Evolutionary conservation across 208 protist genomes (phyloP), one percentile per base, ranked within the genome.

Genomic region (Phytomonas sp.): DNA sequence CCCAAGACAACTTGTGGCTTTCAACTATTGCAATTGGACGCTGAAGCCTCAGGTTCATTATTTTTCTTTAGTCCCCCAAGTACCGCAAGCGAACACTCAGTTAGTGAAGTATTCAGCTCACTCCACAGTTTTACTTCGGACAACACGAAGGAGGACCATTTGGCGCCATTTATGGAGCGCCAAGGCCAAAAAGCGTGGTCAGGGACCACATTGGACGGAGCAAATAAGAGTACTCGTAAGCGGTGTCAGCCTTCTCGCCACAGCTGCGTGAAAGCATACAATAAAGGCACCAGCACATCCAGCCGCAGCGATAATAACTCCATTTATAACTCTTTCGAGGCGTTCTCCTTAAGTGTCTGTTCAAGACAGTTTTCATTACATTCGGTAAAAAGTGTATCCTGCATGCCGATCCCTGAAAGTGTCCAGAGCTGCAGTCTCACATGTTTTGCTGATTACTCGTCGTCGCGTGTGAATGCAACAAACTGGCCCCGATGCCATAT

Each of bases 381-480:
- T 26, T 56, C 46, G 20, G 20, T 56, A 6, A 56, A 68, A 30
- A 80, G 76, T 33, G 80, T 75, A 60, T 80, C 80, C 40, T 84
- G 71, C 66, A 75, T 76, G 26, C 62, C 73, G n/a, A 82, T 81
- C 30, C 81, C 76, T 1, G 88, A 94, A 34, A 94, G 83, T 63
- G 85, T 94, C n/a, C 73, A 76, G 20, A 91, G 83, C 70, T 91
- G 83, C 68, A 91, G 88, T 62, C 74, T 87, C 31, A 84, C 88
- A 4, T 68, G 72, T n/a, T 63, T 82, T 23, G 74, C 74, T 11
- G 82, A 90, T 7, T 67, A 26, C 46, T 56, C 46, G 20, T 56
- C 46, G 26, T 26, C 46, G 46, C 20, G 11, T 6, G 23, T 56
- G 46, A 20, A 56, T 23, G 4, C 46, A 6, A 20, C 46, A 20